A percentile compares a stretch with the other conserved stretches of the same genome.
These are phyloP conservation scores for Coemansia sp. DNA, from an alignment of 192 early-diverging fungal genomes.

Conservation along the genomic window DNA sequence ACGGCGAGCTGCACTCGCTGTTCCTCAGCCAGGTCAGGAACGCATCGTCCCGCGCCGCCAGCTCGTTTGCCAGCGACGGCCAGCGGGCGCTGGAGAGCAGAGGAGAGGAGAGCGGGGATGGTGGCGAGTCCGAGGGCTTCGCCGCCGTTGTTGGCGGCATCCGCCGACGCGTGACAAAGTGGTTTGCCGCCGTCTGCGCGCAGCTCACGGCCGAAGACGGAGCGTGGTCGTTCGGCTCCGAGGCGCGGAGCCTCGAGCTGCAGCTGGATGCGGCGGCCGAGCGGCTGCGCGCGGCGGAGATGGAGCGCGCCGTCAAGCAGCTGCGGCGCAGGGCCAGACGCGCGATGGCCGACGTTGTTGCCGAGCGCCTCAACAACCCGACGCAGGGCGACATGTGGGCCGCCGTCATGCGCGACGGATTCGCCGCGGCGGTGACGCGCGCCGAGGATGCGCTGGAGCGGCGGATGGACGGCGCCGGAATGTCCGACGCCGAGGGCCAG, in stretches of 20 bases:
- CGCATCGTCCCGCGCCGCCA: constrained; percentile 71
- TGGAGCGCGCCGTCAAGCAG: constrained; percentile 29
- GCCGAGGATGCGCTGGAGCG: constrained; percentile 53
- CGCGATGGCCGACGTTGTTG: constrained; percentile 69
- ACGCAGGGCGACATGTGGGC: constrained; percentile 68
- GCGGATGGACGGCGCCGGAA: constrained; percentile 18
- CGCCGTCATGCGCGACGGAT: constrained; percentile 57
- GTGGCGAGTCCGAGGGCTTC: constrained; percentile 52
- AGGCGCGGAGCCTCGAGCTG: constrained; percentile 24
- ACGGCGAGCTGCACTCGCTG: constrained; percentile 72
- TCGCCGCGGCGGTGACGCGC: constrained; percentile 57
- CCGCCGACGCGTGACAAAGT: constrained; percentile 18
- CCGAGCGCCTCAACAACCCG: constrained; percentile 70
- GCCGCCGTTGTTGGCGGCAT: constrained; percentile 40
- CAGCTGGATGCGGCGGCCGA: constrained; percentile 31
- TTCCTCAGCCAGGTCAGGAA: constrained; percentile 90
- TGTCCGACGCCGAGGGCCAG: background rate
- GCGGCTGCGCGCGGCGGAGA: constrained; percentile 43
- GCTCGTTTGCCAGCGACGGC: constrained; percentile 60
- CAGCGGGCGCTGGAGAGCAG: constrained; percentile 52
- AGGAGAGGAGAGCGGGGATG: constrained; percentile 8
- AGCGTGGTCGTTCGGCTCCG: constrained; percentile 37
- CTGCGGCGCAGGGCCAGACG: constrained; percentile 37
- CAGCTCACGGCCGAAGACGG: constrained; percentile 21
- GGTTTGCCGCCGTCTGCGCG: constrained; percentile 21